Base-by-base conservation (phyloP, 441 rosid genomes). In the Gossypium schwendimanii region DNA sequence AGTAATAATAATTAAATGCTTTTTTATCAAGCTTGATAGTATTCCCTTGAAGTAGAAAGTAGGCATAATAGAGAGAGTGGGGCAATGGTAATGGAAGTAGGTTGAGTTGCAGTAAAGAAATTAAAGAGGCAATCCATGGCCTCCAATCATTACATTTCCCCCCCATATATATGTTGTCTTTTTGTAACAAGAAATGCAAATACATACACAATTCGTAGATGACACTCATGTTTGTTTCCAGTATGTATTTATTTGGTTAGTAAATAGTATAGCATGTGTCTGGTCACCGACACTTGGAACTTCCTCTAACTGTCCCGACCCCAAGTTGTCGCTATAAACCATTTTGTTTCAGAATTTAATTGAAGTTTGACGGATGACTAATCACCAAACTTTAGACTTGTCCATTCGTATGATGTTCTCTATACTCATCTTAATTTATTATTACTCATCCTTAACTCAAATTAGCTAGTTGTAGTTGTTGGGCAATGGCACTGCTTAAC, bases 21-120 rank as follows among this genome's bases (percentile, higher is more conserved):
- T 45, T 45, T 45, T 10, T 45, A 45, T 14, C n/a, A 45, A 65
- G 17, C 7, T 12, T 47, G 45, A 12, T 2, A 23, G 1, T 64
- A 60, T 18, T 74, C 75, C 61, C 77, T 6, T 33, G 41, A 33
- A 33, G 41, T 33, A 6, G 41, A 33, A 33, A 6, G 41, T 33
- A 33, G 41, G 41, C 9, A 6, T 33, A 33, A 6, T 33, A 6
- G 41, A 33, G 39, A 23, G 55, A 33, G 39, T 65, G 64, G 73
- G 63, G 8, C 1, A 33, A n/a, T 28, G 50, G 76, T 23, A 36
- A 45, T 69, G 63, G 41, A 33, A 33, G n/a, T 21, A 52, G 58
- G 76, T 69, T 72, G 77, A 75, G 73, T 72, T 77, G 75, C 54
- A 45, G n/a, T 58, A 20, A 82, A 74, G 76, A 70, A 63, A 75